phyloP scores from a whole-genome alignment of 192 early-diverging fungal genomes.

The Borealophlyctis nickersoniae region DNA sequence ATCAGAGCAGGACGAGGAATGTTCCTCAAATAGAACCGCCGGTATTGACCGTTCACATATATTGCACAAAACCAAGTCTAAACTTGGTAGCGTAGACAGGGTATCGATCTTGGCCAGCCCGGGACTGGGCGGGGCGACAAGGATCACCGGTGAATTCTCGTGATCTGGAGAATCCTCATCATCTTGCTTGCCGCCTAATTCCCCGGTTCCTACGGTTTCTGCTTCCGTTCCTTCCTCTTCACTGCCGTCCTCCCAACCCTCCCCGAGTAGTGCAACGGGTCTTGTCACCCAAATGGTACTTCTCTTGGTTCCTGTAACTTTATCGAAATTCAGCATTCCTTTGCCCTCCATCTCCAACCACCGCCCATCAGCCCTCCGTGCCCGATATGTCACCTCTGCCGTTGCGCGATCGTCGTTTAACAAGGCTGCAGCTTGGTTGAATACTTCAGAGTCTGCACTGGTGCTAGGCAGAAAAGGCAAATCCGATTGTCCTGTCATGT shows the following conservation, averaged over 20 bases:
- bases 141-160: no score
- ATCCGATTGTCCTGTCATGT: conserved; percentile 36
- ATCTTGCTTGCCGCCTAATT: conserved; percentile 4
- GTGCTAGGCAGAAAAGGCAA: conserved; percentile 54
- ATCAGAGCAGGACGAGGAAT: conserved; percentile 64
- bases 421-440: conserved; percentile 54
- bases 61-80: conserved; percentile 63
- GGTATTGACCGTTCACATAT: conserved; percentile 76
- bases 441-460: conserved; percentile 53
- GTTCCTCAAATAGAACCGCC: conserved; percentile 70
- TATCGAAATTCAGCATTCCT: conserved; percentile 78
- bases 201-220: neutral
- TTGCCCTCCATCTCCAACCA: conserved; percentile 78
- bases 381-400: conserved; percentile 64
- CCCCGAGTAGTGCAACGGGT: conserved; percentile 50
- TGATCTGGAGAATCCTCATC: no score
- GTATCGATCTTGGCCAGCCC: conserved; percentile 9
- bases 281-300: conserved; percentile 79
- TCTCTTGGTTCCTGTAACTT: conserved; percentile 55
- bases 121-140: no score
- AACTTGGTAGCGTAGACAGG: neutral
- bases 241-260: conserved; percentile 36
- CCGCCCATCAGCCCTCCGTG: conserved; percentile 45
- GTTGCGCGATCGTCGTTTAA: conserved; percentile 60
- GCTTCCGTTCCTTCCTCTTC: conserved; percentile 24